Base-by-base conservation (phyloP, 305 asterid genomes). In the Striga hermonthica region DNA sequence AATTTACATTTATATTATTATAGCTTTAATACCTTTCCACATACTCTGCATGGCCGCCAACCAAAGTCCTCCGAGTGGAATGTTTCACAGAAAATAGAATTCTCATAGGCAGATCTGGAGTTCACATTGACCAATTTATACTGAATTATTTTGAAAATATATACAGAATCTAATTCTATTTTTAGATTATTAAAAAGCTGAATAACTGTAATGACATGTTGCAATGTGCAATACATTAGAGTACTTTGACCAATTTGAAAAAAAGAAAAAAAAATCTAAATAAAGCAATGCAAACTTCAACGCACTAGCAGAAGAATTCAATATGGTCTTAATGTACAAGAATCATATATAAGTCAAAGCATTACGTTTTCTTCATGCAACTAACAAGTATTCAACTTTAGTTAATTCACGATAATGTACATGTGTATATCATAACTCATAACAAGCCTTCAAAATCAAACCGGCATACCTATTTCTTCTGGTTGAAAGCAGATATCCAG, bases 21-120 rank as follows among this genome's bases (percentile, higher is more conserved):
- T 22, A 22, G 2, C 31, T 0, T 0, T 22, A 2, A 22, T 74
- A 88, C 99, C 97, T 90, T 93, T 66, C 81, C 71, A 66, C 99
- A 93, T 10, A 78, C 43, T 73, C 78, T 84, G 84, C 99, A 94
- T 65, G 83, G 95, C 76, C 95, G 82, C 99, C 99, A 94, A 65
- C 97, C 99, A 56, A 90, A 73, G 70, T 88, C 96, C 5, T 86
- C 86, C 55, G 40, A 60, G 75, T 93, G 99, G 79, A 90, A 94
- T 9, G 80, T 82, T 64, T 85, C 91, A 62, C 97, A 94, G 72
- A 81, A 94, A 62, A 77, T 67, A 22, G 78, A 75, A 72, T 80
- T 86, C 69, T 90, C 95, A 66, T 79, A 90, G 7, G 90, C 89
- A 57, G 84, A 77, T 71, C 99, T 93, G 80, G 76, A 65, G 66